These are phyloP conservation scores for Pseudogymnoascus sp. DNA, from an alignment of 2,329 filamentous ascomycete genomes.

Conservation along the genomic window DNA sequence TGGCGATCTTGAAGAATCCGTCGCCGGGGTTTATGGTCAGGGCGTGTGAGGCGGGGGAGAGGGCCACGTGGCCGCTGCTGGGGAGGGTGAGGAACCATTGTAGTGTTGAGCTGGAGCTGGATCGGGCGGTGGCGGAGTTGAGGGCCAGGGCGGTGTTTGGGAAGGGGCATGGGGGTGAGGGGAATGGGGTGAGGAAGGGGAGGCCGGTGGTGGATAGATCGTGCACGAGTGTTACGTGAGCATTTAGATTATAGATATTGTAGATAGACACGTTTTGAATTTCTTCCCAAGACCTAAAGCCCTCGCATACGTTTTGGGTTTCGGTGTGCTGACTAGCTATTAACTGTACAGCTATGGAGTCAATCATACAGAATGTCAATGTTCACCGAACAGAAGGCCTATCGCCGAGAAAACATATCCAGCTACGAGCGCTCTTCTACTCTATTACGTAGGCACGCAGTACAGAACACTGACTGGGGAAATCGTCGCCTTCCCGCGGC, in stretches of 20 bases:
- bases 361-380: neutral
- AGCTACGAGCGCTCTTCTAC: neutral
- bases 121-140: slow-evolving; percentile 63
- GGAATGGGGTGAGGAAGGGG: neutral
- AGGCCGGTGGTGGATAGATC: neutral
- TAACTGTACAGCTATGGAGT: neutral
- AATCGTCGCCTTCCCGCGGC: neutral
- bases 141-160: slow-evolving; percentile 49
- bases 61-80: slow-evolving; percentile 86
- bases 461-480: neutral
- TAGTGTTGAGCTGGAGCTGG: slow-evolving; percentile 79
- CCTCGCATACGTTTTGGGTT: neutral
- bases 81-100: slow-evolving; percentile 79
- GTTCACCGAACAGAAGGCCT: neutral
- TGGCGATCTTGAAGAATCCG: slow-evolving; percentile 74
- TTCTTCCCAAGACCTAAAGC: neutral
- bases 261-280: neutral
- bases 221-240: neutral
- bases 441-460: neutral
- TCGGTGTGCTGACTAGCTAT: neutral
- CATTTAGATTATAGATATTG: neutral
- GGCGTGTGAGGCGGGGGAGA: slow-evolving; percentile 69
- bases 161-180: neutral
- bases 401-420: neutral
- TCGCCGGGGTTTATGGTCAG: slow-evolving; percentile 79